Evolutionary conservation across 768 basidiomycete genomes (phyloP).

Genomic region (Coprinellus aureogranulatus): DNA sequence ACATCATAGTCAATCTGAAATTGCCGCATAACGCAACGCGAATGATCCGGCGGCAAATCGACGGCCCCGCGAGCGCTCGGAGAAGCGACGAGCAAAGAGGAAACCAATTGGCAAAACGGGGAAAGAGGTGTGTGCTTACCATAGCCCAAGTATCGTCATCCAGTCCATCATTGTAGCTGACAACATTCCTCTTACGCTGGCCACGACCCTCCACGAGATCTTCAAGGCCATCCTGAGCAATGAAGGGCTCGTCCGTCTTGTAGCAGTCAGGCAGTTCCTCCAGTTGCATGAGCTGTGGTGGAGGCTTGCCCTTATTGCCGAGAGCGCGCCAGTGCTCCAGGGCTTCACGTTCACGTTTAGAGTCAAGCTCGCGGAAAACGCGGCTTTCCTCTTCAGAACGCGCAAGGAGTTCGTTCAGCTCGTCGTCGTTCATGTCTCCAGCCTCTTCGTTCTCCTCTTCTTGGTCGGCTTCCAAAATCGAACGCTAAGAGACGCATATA

Average conservation of each 20-base stretch:
- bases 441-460: slow-evolving; percentile 88
- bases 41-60: neutral
- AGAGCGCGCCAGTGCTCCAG: slow-evolving; percentile 64
- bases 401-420: slow-evolving; percentile 89
- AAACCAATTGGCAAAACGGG: neutral
- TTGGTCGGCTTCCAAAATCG: slow-evolving; percentile 85
- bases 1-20: neutral
- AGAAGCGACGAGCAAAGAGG: neutral
- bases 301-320: slow-evolving; percentile 78
- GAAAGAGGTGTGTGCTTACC: slow-evolving; percentile 38
- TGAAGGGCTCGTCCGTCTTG: slow-evolving; percentile 79
- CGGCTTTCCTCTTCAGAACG: slow-evolving; percentile 75
- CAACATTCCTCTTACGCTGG: slow-evolving; percentile 75
- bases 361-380: slow-evolving; percentile 81
- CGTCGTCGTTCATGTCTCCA: slow-evolving; percentile 91
- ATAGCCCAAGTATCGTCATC: slow-evolving; percentile 92
- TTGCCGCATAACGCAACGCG: neutral
- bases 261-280: slow-evolving; percentile 94
- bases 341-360: slow-evolving; percentile 69
- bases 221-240: slow-evolving; percentile 52
- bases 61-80: neutral
- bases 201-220: slow-evolving; percentile 77
- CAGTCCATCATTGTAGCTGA: slow-evolving; percentile 91
- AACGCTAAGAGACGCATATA: slow-evolving; percentile 54
- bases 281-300: slow-evolving; percentile 72